Percentiles rank a stretch among this genome's conserved stretches.
Conservation (phyloP, 2,329 filamentous ascomycete genomes). For the Escovopsis sp. region DNA sequence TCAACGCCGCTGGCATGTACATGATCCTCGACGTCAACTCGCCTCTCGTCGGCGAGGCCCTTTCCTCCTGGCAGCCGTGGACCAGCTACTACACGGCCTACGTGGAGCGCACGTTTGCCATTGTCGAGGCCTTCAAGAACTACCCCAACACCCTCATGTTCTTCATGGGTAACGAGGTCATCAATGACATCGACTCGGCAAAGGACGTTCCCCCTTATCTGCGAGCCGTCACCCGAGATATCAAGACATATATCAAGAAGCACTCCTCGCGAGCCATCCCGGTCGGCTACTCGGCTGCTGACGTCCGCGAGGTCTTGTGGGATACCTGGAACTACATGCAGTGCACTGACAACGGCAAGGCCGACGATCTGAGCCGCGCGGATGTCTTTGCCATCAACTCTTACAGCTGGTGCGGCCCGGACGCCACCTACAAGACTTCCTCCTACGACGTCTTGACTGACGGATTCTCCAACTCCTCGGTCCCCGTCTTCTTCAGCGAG, state of each 20-base stretch:
- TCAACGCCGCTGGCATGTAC: conserved; percentile 55
- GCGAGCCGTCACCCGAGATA: conserved; percentile 60
- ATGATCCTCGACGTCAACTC: conserved; percentile 57
- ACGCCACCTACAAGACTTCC: conserved; percentile 47
- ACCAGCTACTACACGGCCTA: conserved; percentile 44
- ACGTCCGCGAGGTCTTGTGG: conserved; percentile 57
- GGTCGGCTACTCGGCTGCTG: conserved; percentile 68
- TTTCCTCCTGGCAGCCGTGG: conserved; percentile 41
- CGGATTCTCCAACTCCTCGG: conserved; percentile 49
- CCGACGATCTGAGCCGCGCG: conserved; percentile 45
- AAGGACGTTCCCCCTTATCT: conserved; percentile 52
- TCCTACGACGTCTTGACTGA: conserved; percentile 48
- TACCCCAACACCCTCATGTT: conserved; percentile 56
- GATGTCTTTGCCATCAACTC: conserved; percentile 67
- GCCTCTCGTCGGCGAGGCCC: conserved; percentile 41
- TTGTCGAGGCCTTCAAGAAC: conserved; percentile 51
- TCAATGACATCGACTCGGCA: conserved; percentile 49
- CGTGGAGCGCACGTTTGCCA: conserved; percentile 50
- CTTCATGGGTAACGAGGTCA: conserved; percentile 70
- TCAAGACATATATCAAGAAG: conserved; percentile 68
- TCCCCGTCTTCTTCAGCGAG: conserved; percentile 74
- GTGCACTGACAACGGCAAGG: conserved; percentile 42
- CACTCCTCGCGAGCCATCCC: conserved; percentile 54
- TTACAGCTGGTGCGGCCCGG: conserved; percentile 52
- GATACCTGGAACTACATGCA: conserved; percentile 67